These are phyloP conservation scores for Prinsepia uniflora DNA, from an alignment of 306 rosid species.

Conservation along the genomic window DNA sequence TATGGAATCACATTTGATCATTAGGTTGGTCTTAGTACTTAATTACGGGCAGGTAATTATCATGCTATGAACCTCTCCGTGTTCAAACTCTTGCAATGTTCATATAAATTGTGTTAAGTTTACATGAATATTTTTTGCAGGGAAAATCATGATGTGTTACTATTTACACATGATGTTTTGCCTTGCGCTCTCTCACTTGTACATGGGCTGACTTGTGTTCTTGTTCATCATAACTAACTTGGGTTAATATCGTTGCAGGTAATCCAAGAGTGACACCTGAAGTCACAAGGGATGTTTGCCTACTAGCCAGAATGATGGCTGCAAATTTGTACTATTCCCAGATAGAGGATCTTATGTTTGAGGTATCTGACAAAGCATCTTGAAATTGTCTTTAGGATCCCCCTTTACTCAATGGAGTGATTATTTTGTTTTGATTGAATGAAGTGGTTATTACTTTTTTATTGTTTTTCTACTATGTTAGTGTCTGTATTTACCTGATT, in stretches of 20 bases:
- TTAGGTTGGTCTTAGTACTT: neutral
- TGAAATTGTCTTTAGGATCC: conserved; percentile 12
- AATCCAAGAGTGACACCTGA: conserved; percentile 99
- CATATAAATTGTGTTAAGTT: too few species aligned
- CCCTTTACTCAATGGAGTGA: neutral
- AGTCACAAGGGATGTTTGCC: conserved; percentile 96
- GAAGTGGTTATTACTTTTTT: conserved; percentile 8
- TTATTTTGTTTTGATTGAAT: neutral
- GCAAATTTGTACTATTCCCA: conserved; percentile 93
- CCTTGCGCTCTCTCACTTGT: neutral
- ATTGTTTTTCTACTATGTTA: conserved; percentile 1
- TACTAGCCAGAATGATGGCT: conserved; percentile 99
- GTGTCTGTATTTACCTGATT: conserved; percentile 16
- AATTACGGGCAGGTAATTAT: neutral
- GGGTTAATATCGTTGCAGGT: conserved; percentile 46
- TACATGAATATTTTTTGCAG: neutral
- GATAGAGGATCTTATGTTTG: conserved; percentile 98
- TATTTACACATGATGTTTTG: neutral
- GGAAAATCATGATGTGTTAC: neutral
- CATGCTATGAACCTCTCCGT: neutral
- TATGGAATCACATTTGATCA: neutral
- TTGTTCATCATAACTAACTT: neutral
- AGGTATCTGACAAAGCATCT: conserved; percentile 45
- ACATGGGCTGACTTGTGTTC: neutral
- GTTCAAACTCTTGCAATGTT: too few species aligned